These are phyloP conservation scores for Aquilaria agallochum DNA, from an alignment of 441 rosid species.

Conservation along the genomic window DNA sequence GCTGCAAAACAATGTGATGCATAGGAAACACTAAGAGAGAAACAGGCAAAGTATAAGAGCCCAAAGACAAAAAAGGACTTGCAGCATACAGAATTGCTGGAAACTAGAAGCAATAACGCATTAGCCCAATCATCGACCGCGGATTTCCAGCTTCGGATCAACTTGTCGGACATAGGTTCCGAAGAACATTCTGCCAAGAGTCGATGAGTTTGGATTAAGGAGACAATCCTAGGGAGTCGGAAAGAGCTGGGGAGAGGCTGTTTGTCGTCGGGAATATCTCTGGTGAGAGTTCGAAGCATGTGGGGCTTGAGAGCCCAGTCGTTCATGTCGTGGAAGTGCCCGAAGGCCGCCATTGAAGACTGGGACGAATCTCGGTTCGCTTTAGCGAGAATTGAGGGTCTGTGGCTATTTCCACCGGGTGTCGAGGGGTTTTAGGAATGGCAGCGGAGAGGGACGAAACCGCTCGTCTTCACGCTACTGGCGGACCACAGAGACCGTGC, in stretches of 20 bases:
- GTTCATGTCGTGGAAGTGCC: constrained; percentile 39
- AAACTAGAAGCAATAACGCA: constrained; percentile 37
- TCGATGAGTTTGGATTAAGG: constrained; percentile 37
- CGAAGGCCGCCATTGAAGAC: constrained; percentile 34
- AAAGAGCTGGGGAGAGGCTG: constrained; percentile 31
- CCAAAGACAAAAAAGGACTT: not conserved
- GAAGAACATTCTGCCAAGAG: constrained; percentile 46
- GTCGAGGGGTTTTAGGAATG: no score
- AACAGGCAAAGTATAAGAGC: not conserved
- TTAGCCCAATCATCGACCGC: constrained; percentile 73
- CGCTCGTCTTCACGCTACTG: no score
- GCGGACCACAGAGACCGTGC: no score
- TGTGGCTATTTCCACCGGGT: not conserved
- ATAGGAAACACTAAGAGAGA: constrained; percentile 7
- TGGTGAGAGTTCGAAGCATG: constrained; percentile 40
- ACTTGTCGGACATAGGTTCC: constrained; percentile 32
- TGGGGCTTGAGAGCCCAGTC: constrained; percentile 57
- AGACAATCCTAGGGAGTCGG: constrained; percentile 40
- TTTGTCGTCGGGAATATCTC: constrained; percentile 55
- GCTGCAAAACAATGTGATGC: constrained; percentile 34
- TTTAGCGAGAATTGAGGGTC: not conserved
- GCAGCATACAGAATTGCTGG: constrained; percentile 46
- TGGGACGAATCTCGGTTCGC: not conserved
- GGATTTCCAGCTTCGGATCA: constrained; percentile 40
- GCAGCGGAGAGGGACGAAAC: no score